phyloP scores from a whole-genome alignment of 1,284 basidiomycete genomes.

The Mycosarcoma mackinlayi region DNA sequence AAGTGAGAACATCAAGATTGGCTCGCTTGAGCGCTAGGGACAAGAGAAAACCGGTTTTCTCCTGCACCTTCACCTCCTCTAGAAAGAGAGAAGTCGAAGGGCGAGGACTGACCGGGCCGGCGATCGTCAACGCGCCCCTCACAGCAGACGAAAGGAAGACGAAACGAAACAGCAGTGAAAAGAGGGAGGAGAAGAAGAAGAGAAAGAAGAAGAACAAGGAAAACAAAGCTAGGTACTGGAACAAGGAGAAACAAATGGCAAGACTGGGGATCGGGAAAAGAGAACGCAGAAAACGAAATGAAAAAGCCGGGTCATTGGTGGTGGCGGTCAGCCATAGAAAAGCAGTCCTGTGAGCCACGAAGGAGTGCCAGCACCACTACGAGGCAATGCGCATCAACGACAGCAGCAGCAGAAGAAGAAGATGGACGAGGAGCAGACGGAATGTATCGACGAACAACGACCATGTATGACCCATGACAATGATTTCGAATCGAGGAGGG shows the following conservation, averaged over 20 bases:
- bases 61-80: slow-evolving; percentile 15
- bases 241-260: background rate
- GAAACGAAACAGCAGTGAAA: background rate
- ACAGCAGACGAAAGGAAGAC: slow-evolving; percentile 20
- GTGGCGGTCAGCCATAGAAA: background rate
- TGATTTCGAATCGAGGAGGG: slow-evolving; percentile 4
- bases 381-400: slow-evolving; percentile 20
- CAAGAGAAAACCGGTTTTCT: slow-evolving; percentile 35
- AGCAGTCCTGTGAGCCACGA: slow-evolving; percentile 19
- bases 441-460: slow-evolving; percentile 7
- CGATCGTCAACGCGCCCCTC: slow-evolving; percentile 39
- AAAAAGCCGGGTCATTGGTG: slow-evolving; percentile 14
- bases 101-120: slow-evolving; percentile 39
- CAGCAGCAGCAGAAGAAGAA: slow-evolving; percentile 1
- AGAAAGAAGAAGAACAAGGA: background rate
- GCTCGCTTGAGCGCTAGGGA: slow-evolving; percentile 13
- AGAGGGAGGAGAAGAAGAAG: background rate
- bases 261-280: background rate
- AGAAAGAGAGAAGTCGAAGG: slow-evolving; percentile 15
- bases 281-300: background rate
- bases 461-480: slow-evolving; percentile 36
- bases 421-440: background rate
- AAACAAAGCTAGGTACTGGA: background rate
- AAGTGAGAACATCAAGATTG: background rate
- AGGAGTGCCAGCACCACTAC: slow-evolving; percentile 36